Base-by-base conservation (phyloP, 257 asterid species). In the Solanum chmielewskii region DNA sequence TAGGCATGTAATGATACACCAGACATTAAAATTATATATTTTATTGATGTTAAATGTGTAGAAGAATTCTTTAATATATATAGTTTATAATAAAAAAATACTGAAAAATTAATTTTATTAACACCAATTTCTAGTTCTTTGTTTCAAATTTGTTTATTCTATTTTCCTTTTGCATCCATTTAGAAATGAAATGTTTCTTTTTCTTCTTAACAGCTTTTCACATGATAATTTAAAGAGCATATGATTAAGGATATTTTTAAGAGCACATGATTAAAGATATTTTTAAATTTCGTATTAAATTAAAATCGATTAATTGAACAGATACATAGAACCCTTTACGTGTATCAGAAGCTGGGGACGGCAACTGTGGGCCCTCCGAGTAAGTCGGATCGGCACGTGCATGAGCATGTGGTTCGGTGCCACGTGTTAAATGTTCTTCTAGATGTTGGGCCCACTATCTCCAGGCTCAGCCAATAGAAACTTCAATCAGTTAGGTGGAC, bases 261-360 rank as follows among this genome's bases (percentile, higher is more conserved):
- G 0, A 62, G 0, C 0, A n/a, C 70, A 0, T 23, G 0, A 60
- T 10, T 60, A 0, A 9, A 9, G 6, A 60, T 0, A 21, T 60
- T 60, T 60, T 23, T 62, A 10, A 62, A 23, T 62, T 62, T 62
- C 0, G 13, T 62, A 10, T 62, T 0, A 23, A n/a, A 59, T 20
- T 59, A 20, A 0, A 59, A 59, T 20, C 0, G 2, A 0, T 0
- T 0, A 59, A 59, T 59, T 2, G 2, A 56, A 0, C 2, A 2
- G 64, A 20, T 59, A 15, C 31, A 23, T n/a, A 62, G n/a, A 21
- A 13, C 23, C 23, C 23, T 76, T 42, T n/a, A 7, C 83, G 83
- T 76, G 62, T 7, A 12, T n/a, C 56, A 11, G 62, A 25, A 77
- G 15, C 9, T 25, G 64, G 64, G 62, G 84, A 4, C 15, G 41